Evolutionary conservation across 2,329 filamentous ascomycete species (phyloP).

Genomic region (Nannizziopsis barbatae): DNA sequence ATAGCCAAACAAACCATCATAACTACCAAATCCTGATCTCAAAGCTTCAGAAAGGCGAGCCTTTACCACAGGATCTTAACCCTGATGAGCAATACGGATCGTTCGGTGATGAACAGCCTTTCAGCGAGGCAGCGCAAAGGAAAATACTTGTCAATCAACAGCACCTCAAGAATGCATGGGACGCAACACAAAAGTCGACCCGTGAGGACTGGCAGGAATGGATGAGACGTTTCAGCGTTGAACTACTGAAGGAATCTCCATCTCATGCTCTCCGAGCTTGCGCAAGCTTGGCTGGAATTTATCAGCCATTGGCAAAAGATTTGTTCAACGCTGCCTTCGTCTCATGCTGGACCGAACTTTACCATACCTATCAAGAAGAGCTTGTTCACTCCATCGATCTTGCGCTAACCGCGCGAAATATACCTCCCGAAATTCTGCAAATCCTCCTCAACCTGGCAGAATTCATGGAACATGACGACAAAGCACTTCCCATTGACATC

Average conservation of each 20-base stretch:
- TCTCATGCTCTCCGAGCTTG: slow-evolving; percentile 92
- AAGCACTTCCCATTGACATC: slow-evolving; percentile 94
- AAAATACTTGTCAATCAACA: slow-evolving; percentile 96
- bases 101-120: slow-evolving; percentile 65
- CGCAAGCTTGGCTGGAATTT: slow-evolving; percentile 78
- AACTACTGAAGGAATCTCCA: slow-evolving; percentile 85
- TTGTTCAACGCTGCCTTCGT: slow-evolving; percentile 99
- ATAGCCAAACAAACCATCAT: slow-evolving; percentile 70
- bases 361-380: slow-evolving; percentile 94
- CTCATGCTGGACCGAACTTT: slow-evolving; percentile 96
- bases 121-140: slow-evolving; percentile 77
- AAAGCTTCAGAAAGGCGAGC: slow-evolving; percentile 88
- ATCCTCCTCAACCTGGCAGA: slow-evolving; percentile 91
- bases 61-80: slow-evolving; percentile 86
- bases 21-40: slow-evolving; percentile 88
- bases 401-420: slow-evolving; percentile 87
- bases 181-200: slow-evolving; percentile 90
- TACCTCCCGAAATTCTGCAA: slow-evolving; percentile 89
- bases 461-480: slow-evolving; percentile 99
- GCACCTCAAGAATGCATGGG: slow-evolving; percentile 94
- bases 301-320: slow-evolving; percentile 80
- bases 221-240: slow-evolving; percentile 93
- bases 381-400: slow-evolving; percentile 91
- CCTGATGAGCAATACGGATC: slow-evolving; percentile 71
- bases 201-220: slow-evolving; percentile 99